phyloP scores from a whole-genome alignment of 164 flowering plant genomes.

The Dillenia suffruticosa region DNA sequence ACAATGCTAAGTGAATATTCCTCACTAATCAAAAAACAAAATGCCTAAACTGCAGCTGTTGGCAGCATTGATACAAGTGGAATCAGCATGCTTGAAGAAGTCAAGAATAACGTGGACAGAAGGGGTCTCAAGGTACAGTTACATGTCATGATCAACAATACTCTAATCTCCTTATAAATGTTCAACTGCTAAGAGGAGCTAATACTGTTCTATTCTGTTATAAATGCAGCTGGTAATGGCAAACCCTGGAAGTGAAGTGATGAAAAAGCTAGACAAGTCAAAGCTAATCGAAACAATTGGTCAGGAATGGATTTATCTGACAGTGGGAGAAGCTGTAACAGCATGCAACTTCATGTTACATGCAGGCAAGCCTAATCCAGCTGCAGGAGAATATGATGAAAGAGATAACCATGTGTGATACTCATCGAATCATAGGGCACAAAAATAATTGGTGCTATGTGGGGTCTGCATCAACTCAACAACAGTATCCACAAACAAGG shows the following conservation, averaged over 20 bases:
- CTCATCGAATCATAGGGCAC: no score
- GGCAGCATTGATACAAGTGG: conserved; percentile 85
- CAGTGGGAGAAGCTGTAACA: conserved; percentile 70
- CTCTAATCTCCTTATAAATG: not conserved
- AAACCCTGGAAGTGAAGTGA: conserved; percentile 74
- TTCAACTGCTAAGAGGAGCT: no score
- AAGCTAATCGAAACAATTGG: conserved; percentile 54
- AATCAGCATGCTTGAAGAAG: conserved; percentile 66
- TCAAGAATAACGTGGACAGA: conserved; percentile 47
- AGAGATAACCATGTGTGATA: conserved; percentile 25
- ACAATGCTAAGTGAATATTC: not conserved
- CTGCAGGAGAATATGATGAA: conserved; percentile 4
- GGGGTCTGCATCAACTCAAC: no score
- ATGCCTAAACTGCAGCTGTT: conserved; percentile 39
- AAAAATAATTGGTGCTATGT: no score
- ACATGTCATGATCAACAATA: no score
- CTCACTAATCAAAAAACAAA: not conserved
- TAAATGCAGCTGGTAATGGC: conserved; percentile 49
- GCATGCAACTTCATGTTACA: conserved; percentile 67
- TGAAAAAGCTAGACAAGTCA: conserved; percentile 66
- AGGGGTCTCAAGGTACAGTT: conserved; percentile 55
- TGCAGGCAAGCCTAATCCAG: conserved; percentile 25
- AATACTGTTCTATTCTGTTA: no score
- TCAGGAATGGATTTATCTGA: conserved; percentile 58
- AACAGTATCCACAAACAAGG: no score